phyloP scores from a whole-genome alignment of 2,329 filamentous ascomycete genomes.

The Mycosphaerella sp. region DNA sequence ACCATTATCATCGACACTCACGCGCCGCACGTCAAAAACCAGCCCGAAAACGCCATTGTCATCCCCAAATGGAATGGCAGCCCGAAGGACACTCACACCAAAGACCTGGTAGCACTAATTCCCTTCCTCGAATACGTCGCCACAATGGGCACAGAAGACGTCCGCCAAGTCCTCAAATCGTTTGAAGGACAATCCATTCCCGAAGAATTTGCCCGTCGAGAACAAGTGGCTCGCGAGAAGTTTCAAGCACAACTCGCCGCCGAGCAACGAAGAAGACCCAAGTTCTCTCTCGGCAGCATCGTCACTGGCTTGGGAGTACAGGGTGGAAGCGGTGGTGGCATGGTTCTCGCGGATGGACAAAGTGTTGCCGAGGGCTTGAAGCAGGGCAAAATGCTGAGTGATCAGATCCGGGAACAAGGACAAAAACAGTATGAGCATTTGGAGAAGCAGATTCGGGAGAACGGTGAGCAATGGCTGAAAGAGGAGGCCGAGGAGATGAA shows the following conservation, averaged over 20 bases:
- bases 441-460: slow-evolving; percentile 84
- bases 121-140: slow-evolving; percentile 97
- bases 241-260: slow-evolving; percentile 72
- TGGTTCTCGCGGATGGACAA: slow-evolving; percentile 46
- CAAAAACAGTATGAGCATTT: slow-evolving; percentile 83
- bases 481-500: slow-evolving; percentile 86
- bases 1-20: slow-evolving; percentile 92
- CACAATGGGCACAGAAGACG: slow-evolving; percentile 84
- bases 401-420: slow-evolving; percentile 86
- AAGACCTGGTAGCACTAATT: slow-evolving; percentile 78
- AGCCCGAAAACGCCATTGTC: slow-evolving; percentile 95
- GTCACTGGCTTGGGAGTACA: slow-evolving; percentile 69
- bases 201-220: slow-evolving; percentile 78
- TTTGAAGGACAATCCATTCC: slow-evolving; percentile 79
- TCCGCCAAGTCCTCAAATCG: slow-evolving; percentile 51
- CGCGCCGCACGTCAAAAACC: slow-evolving; percentile 69
- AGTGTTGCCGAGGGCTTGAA: slow-evolving; percentile 69
- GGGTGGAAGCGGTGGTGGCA: slow-evolving; percentile 57
- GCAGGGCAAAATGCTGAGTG: slow-evolving; percentile 94
- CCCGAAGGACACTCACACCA: slow-evolving; percentile 56
- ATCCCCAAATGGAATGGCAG: slow-evolving; percentile 86
- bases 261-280: slow-evolving; percentile 58
- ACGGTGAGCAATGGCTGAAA: slow-evolving; percentile 92
- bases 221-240: slow-evolving; percentile 75
- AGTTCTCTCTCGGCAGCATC: slow-evolving; percentile 54